A percentile compares a stretch with the other conserved stretches of the same genome.
Evolutionary conservation across 225 moss, liverwort and hornwort species (phyloP).

Genomic region (Pleurozium schreberi): DNA sequence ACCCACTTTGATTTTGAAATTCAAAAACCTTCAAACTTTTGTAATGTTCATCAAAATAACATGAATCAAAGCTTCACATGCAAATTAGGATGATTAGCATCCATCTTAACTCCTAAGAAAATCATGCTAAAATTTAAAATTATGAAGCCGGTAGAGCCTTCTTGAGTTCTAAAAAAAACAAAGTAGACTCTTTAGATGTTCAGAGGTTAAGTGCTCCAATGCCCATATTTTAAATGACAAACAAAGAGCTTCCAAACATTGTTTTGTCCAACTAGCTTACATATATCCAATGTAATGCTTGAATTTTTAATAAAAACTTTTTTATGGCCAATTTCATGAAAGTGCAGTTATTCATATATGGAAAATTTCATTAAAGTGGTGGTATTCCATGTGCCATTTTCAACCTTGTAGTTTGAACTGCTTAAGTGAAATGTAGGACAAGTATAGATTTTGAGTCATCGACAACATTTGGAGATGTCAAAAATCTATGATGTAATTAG

Average conservation of each 20-base stretch:
- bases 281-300: background rate
- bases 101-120: too few relatives aligned
- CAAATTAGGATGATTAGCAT: background rate
- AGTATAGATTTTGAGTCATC: too few relatives aligned
- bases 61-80: background rate
- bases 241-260: rapidly evolving
- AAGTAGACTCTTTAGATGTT: rapidly evolving
- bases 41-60: rapidly evolving
- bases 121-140: background rate
- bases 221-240: background rate
- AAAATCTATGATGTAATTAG: too few relatives aligned
- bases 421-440: too few relatives aligned
- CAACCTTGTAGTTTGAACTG: too few relatives aligned
- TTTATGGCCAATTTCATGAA: background rate
- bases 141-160: rapidly evolving
- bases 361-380: too few relatives aligned
- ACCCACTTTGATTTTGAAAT: rapidly evolving
- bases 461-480: too few relatives aligned
- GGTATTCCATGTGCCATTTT: too few relatives aligned
- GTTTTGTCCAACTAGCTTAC: background rate
- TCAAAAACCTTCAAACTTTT: rapidly evolving
- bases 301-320: too few relatives aligned
- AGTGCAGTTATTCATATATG: too few relatives aligned
- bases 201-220: rapidly evolving
- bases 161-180: rapidly evolving